phyloP scores from a whole-genome alignment of 1,284 basidiomycete genomes.

The Hypsizygus ulmarius region DNA sequence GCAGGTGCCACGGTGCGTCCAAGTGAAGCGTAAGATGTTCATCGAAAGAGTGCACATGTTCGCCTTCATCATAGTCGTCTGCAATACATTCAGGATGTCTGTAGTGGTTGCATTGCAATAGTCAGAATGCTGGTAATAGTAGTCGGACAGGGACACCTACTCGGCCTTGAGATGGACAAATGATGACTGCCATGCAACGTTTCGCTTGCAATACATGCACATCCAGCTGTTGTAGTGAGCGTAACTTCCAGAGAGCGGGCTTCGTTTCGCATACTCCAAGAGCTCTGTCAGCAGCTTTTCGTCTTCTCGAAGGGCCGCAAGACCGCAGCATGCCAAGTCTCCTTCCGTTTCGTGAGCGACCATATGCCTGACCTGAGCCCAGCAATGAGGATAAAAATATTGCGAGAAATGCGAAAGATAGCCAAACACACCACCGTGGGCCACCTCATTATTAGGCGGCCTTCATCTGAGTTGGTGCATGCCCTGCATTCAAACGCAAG shows the following conservation, averaged over 20 bases:
- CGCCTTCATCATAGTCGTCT: neutral
- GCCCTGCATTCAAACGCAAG: conserved; percentile 5
- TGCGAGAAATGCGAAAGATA: neutral
- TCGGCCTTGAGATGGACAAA: conserved; percentile 3
- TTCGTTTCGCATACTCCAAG: conserved; percentile 7
- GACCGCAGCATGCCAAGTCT: neutral
- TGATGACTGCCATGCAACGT: conserved; percentile 4
- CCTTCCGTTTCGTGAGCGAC: neutral
- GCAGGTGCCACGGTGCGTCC: neutral
- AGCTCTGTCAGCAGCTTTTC: conserved; percentile 5
- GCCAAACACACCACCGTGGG: conserved; percentile 3
- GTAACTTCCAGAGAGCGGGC: conserved; percentile 4
- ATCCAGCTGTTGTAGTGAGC: conserved; percentile 6
- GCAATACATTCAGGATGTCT: conserved; percentile 6
- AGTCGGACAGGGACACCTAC: neutral
- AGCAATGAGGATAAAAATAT: neutral
- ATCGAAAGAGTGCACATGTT: neutral
- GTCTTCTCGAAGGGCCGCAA: neutral
- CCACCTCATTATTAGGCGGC: conserved; percentile 12
- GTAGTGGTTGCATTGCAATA: neutral
- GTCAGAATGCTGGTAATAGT: neutral
- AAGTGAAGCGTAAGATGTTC: conserved; percentile 1
- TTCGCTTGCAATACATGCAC: conserved; percentile 8
- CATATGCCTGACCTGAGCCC: neutral
- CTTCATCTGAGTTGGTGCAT: conserved; percentile 5